phyloP scores from a whole-genome alignment of 257 asterid species.

The Penstemon newberryi region DNA sequence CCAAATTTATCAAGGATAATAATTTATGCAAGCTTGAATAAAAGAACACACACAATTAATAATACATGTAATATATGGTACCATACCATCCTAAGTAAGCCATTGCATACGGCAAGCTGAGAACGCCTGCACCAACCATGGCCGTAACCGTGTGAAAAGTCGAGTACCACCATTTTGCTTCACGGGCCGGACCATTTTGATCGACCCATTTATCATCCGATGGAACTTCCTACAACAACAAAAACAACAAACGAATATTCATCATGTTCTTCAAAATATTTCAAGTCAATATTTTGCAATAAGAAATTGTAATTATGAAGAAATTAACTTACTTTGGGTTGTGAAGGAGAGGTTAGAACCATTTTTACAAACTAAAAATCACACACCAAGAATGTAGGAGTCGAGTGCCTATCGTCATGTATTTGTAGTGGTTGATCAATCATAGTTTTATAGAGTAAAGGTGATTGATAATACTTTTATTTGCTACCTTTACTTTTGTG shows the following conservation, averaged over 20 bases:
- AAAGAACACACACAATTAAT: no score
- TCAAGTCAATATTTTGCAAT: not conserved
- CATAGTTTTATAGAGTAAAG: constrained; percentile 26
- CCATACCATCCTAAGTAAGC: constrained; percentile 77
- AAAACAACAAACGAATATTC: not conserved
- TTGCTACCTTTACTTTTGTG: constrained; percentile 24
- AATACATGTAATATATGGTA: no score
- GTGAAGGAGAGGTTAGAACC: constrained; percentile 56
- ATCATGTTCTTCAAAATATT: not conserved
- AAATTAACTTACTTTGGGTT: constrained; percentile 46
- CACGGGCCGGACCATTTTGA: constrained; percentile 39
- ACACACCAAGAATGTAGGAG: constrained; percentile 41
- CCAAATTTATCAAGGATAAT: no score
- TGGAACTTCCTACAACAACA: constrained; percentile 49
- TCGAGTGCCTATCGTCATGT: constrained; percentile 35
- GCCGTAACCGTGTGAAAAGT: constrained; percentile 74
- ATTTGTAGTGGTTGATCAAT: constrained; percentile 41
- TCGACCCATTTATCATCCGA: constrained; percentile 41
- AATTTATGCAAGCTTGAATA: no score
- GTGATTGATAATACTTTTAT: constrained; percentile 27
- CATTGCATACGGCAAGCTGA: constrained; percentile 73
- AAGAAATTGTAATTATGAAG: not conserved
- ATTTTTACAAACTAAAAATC: constrained; percentile 31
- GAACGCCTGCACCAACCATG: constrained; percentile 80
- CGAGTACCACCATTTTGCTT: constrained; percentile 76